phyloP scores from a whole-genome alignment of 192 early-diverging fungal genomes.

The Chytriomyces sp. region DNA sequence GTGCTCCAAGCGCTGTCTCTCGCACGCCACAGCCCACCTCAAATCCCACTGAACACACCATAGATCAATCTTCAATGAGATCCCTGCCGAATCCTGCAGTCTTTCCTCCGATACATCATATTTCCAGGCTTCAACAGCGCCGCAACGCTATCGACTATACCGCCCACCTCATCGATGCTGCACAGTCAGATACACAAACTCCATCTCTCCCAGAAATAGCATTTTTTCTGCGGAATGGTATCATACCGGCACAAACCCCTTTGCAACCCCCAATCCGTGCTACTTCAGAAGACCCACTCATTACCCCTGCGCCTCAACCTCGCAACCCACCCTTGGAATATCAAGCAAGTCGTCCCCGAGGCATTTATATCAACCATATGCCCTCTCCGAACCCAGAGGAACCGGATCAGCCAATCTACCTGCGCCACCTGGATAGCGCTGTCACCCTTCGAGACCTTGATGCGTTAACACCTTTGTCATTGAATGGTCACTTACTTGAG shows the following conservation, averaged over 20 bases:
- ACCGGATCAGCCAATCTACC: too few species aligned
- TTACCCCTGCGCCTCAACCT: not conserved
- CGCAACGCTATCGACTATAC: constrained; percentile 17
- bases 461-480: too few species aligned
- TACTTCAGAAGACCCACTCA: not conserved
- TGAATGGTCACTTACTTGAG: too few species aligned
- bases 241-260: not conserved
- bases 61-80: too few species aligned
- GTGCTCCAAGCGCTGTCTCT: too few species aligned
- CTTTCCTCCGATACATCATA: not conserved
- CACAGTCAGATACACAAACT: not conserved
- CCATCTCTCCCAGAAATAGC: not conserved
- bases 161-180: not conserved
- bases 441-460: too few species aligned
- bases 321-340: not conserved
- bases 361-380: too few species aligned
- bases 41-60: too few species aligned
- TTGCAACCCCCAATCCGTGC: not conserved
- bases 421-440: too few species aligned
- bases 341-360: not conserved
- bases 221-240: not conserved
- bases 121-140: not conserved
- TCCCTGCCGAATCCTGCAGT: too few species aligned
- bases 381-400: too few species aligned
- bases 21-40: too few species aligned